Evolutionary conservation across 2,329 filamentous ascomycete species (phyloP), one percentile per base, ranked within the genome.

Genomic region (Capronia epimyces): DNA sequence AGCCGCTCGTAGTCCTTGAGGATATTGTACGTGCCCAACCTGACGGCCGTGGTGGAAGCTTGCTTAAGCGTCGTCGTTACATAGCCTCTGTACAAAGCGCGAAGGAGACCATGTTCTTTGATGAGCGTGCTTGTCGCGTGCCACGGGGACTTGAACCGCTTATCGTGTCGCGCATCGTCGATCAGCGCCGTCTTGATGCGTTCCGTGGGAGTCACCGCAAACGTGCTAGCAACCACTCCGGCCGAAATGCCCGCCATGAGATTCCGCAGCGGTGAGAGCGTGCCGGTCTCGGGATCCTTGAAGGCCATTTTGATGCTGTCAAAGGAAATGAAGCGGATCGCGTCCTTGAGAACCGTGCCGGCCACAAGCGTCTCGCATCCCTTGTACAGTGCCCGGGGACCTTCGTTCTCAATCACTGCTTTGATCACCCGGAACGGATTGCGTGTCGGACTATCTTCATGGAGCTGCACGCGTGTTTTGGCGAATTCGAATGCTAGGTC

Each of bases 181-280:
- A 84, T 83, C 60, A 85, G 63, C 0, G 81, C 81, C 1, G 83
- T 86, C 64, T 86, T 86, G 61, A 86, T 79, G 13, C 82, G 73
- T 61, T 86, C 83, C 0, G 80, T 83, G 0, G 83, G 83, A 1
- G 82, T 86, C 1, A 86, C 82, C 1, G 81, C 81, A n/a, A 78
- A 74, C 0, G 82, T 71, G 48, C 75, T 80, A 15, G 82, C 81
- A 0, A 82, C 74, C 0, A 81, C 74, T 0, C 83, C 83, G 0
- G 80, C 78, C 1, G 73, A 68, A 79, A 85, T 84, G 7, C 83
- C 83, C 3, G 81, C 81, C 0, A 79, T 61, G n/a, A 86, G 72
- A 32, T 79, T 82, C 2, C 77, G 68, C 0, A 71, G 60, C 0
- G 81, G 75, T 0, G 78, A 78, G 6, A 85, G 65, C 1, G 71